phyloP scores from a whole-genome alignment of 2,329 filamentous ascomycete species.

The Calonectria pteridis region DNA sequence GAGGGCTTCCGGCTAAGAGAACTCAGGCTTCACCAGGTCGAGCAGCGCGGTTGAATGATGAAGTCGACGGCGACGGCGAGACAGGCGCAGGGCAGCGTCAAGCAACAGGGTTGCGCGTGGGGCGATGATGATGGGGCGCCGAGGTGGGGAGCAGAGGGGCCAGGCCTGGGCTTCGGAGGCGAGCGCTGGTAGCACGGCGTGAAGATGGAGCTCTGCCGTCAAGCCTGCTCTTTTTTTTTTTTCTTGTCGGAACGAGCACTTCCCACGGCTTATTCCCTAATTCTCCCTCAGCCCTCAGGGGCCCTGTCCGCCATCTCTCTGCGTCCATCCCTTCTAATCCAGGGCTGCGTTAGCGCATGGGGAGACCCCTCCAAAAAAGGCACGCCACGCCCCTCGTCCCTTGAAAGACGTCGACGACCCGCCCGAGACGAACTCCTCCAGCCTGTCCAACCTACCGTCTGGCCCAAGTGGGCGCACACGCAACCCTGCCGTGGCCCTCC shows the following conservation, averaged over 20 bases:
- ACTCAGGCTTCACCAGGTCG: not conserved
- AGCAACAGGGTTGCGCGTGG: conserved; percentile 17
- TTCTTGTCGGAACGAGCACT: not conserved
- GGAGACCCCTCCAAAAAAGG: conserved; percentile 21
- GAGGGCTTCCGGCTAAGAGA: conserved; percentile 36
- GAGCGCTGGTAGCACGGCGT: conserved; percentile 15
- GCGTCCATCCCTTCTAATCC: conserved; percentile 1
- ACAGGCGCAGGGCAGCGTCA: conserved; percentile 25
- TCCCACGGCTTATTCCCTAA: not conserved
- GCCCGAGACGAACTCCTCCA: conserved; percentile 31
- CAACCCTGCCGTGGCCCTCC: conserved; percentile 41
- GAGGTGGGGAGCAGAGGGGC: conserved; percentile 15
- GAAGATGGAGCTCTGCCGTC: conserved; percentile 3
- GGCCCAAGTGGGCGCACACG: conserved; percentile 36
- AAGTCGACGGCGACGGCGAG: conserved; percentile 20
- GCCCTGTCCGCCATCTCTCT: conserved; percentile 6
- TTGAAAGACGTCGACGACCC: conserved; percentile 18
- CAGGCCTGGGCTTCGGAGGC: conserved; percentile 20
- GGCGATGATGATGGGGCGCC: conserved; percentile 24
- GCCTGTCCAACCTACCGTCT: conserved; percentile 38
- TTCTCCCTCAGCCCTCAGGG: not conserved
- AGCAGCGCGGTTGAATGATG: conserved; percentile 18
- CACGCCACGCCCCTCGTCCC: conserved; percentile 22
- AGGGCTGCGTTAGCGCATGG: conserved; percentile 31
- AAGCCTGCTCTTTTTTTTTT: not conserved